phyloP scores from a whole-genome alignment of 148 eudicot genomes.

The Euryodendron excelsum region DNA sequence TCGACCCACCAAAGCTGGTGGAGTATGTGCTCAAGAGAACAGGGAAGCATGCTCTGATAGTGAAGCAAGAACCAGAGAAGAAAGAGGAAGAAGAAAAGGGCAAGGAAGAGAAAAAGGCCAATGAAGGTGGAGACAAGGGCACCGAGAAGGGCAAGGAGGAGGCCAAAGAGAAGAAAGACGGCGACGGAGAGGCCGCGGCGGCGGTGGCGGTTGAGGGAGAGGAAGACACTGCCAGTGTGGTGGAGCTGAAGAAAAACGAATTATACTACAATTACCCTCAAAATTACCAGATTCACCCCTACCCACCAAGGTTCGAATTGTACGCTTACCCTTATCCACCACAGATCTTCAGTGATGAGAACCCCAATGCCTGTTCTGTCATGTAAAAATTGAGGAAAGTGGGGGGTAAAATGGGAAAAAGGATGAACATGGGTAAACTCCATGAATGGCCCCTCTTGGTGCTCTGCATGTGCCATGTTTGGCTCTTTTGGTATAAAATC shows the following conservation, averaged over 20 bases:
- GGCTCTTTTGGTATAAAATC: constrained; percentile 16
- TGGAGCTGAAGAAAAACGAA: constrained; percentile 68
- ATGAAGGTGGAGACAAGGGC: constrained; percentile 28
- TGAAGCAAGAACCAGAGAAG: constrained; percentile 66
- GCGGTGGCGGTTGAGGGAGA: constrained; percentile 22
- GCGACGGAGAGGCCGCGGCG: constrained; percentile 14
- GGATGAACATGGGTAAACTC: background rate
- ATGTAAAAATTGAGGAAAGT: constrained; percentile 39
- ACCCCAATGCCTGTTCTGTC: constrained; percentile 86
- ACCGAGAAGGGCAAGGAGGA: constrained; percentile 19
- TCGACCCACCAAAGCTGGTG: constrained; percentile 59
- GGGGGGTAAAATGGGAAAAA: constrained; percentile 31
- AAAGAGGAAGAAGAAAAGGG: constrained; percentile 46
- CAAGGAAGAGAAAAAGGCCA: constrained; percentile 42
- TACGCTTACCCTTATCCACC: constrained; percentile 49
- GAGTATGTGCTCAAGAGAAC: constrained; percentile 73
- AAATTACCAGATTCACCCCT: constrained; percentile 37
- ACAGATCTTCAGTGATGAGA: constrained; percentile 92
- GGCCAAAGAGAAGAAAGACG: constrained; percentile 15
- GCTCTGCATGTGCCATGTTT: constrained; percentile 13
- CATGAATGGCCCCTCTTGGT: background rate
- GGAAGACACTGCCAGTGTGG: constrained; percentile 13
- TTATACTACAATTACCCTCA: constrained; percentile 38
- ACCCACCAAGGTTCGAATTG: constrained; percentile 45
- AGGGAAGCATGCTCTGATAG: constrained; percentile 65